Percentiles rank a stretch among this genome's conserved stretches.
Conservation (phyloP, 352 stramenopile species). For the Blastocystis hominis region DNA sequence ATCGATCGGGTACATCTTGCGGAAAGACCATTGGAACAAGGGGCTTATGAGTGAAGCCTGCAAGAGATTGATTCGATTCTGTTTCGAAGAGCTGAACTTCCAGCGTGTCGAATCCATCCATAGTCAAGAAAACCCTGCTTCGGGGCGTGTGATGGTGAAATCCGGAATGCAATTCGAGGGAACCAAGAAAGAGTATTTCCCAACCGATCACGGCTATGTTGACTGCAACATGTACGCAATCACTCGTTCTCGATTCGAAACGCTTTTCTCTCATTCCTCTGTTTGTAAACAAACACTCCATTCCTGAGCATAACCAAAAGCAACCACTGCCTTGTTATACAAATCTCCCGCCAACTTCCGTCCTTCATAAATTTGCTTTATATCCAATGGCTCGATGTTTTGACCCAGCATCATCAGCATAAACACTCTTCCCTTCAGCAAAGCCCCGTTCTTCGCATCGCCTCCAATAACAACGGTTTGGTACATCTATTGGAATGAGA, state of each 20-base stretch:
- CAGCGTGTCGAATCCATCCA: constrained; percentile 3
- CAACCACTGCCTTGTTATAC: not conserved
- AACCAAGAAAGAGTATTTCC: constrained; percentile 33
- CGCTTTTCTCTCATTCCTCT: not conserved
- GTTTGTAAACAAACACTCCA: constrained; percentile 30
- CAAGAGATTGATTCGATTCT: constrained; percentile 8
- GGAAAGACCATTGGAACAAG: constrained; percentile 40
- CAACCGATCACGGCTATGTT: constrained; percentile 18
- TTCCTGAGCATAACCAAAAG: not conserved
- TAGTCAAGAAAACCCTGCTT: constrained; percentile 25
- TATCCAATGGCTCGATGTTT: not conserved
- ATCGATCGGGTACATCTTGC: constrained; percentile 19
- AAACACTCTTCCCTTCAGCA: not conserved
- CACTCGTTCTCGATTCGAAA: not conserved
- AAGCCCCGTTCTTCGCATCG: not conserved
- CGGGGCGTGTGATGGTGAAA: constrained; percentile 29
- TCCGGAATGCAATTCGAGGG: constrained; percentile 18
- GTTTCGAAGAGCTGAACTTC: constrained; percentile 3
- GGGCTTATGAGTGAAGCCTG: constrained; percentile 18
- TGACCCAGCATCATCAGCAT: not conserved
- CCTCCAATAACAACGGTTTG: not conserved
- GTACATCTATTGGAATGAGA: not conserved
- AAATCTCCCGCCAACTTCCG: not conserved
- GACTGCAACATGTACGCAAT: constrained; percentile 31
- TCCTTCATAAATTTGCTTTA: not conserved